Base-by-base conservation (phyloP, 2,329 filamentous ascomycete genomes). In the Phialophora tarda region DNA sequence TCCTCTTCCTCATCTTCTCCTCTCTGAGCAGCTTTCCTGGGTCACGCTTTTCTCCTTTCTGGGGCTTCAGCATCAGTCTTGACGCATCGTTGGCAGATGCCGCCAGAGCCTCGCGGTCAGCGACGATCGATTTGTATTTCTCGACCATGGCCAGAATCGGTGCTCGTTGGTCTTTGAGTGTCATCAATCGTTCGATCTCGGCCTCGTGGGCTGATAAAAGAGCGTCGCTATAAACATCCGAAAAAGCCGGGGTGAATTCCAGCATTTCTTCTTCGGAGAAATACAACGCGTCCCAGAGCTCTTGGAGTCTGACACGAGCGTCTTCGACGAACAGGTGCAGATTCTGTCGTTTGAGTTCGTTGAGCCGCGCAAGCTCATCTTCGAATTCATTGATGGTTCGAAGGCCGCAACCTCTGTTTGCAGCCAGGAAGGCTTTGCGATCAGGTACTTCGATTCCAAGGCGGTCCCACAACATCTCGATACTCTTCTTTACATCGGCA, bases 261-360 rank as follows among this genome's bases (percentile, higher is more conserved):
- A 98, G 87, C 93, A 98, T 98, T 80, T 99, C 95, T 74, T 99
- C 95, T 76, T 99, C 95, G 0, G 92, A 97, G 75, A 96, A 93
- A 81, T 95, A 98, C 1, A 99, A 82, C 0, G 88, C 84, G 76
- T 99, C 95, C 95, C 96, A 99, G 0, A 99, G 86, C 75, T 96
- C 93, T 78, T 98, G 94, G 11, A 99, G 85, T 76, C 91, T 92
- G 79, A 88, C 91, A 48, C 96, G 87, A 23, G 94, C 90, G 80
- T 99, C 95, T 77, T 98, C 95, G 11, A 99, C 92, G 74, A 99
- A 99, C 4, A 98, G 80, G 76, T 97, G 93, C 69, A 99, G 84
- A 74, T 99, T 97, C 77, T 99, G 92, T 73, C 91, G 86, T 83
- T 99, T 99, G 65, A 98, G 85, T 77, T 98, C 93, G 72, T 96